These are phyloP conservation scores for Monosporascus sp. DNA, from an alignment of 2,329 filamentous ascomycete species.

Conservation along the genomic window DNA sequence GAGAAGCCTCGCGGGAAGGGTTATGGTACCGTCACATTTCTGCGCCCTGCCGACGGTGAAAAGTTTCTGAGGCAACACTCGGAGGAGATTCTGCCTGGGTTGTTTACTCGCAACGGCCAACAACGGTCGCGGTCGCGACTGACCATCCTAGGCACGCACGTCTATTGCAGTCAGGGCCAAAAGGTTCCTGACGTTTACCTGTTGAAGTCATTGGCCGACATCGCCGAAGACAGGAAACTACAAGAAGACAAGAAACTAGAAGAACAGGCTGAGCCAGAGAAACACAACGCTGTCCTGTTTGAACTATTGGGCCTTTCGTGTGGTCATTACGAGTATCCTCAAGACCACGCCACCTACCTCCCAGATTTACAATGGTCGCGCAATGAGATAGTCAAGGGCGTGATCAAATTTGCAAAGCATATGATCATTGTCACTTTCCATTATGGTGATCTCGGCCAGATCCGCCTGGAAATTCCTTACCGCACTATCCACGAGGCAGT, in stretches of 20 bases:
- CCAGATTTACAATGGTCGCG: conserved; percentile 36
- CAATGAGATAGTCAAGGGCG: conserved; percentile 19
- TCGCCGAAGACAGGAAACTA: conserved; percentile 22
- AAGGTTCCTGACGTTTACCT: conserved; percentile 28
- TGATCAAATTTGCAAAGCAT: conserved; percentile 35
- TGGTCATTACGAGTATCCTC: conserved; percentile 41
- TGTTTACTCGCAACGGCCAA: background rate
- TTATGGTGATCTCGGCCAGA: conserved; percentile 1
- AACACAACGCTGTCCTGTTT: conserved; percentile 15
- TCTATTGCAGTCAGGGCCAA: conserved; percentile 31
- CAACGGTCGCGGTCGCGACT: conserved; percentile 19
- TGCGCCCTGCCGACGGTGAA: conserved; percentile 30
- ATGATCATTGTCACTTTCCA: conserved; percentile 34
- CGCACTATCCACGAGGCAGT: conserved; percentile 42
- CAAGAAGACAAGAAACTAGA: conserved; percentile 22
- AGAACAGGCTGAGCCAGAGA: conserved; percentile 13
- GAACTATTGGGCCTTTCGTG: conserved; percentile 29
- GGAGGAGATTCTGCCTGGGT: conserved; percentile 5
- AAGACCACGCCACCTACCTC: conserved; percentile 34
- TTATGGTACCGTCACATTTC: conserved; percentile 38
- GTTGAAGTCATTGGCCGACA: conserved; percentile 29
- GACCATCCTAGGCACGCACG: conserved; percentile 16
- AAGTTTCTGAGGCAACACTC: conserved; percentile 32
- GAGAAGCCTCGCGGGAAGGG: conserved; percentile 32
- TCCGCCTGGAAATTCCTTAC: conserved; percentile 43